Conservation (phyloP, 2,329 filamentous ascomycete genomes). For the Fragosphaeria purpurea region DNA sequence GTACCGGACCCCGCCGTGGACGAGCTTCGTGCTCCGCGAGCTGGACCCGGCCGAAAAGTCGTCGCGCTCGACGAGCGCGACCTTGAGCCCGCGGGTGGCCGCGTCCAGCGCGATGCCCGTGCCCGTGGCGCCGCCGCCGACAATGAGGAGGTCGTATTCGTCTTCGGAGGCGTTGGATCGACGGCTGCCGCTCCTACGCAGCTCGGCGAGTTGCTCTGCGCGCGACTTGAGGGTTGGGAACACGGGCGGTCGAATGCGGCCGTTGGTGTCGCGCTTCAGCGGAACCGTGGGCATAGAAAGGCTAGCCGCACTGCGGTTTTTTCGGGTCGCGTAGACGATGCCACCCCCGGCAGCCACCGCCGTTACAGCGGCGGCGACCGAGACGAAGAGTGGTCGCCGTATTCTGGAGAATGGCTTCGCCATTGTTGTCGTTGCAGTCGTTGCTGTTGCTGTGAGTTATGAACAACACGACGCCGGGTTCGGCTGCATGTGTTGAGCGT, state of each 20-base stretch:
- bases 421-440: neutral
- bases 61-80: slow-evolving; percentile 72
- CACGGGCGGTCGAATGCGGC: slow-evolving; percentile 5
- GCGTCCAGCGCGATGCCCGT: slow-evolving; percentile 74
- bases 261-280: slow-evolving; percentile 6
- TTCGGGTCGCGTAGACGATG: neutral
- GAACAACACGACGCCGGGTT: too few relatives aligned
- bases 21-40: slow-evolving; percentile 80
- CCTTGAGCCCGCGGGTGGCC: slow-evolving; percentile 66
- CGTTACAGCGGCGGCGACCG: slow-evolving; percentile 3
- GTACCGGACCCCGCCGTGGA: slow-evolving; percentile 76
- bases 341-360: slow-evolving; percentile 4
- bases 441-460: too few relatives aligned
- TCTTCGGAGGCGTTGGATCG: slow-evolving; percentile 43
- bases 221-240: slow-evolving; percentile 5
- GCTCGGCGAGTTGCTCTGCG: slow-evolving; percentile 7
- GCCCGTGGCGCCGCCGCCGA: slow-evolving; percentile 71
- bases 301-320: neutral
- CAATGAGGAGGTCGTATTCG: slow-evolving; percentile 69
- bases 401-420: slow-evolving; percentile 2
- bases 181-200: neutral
- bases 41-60: slow-evolving; percentile 76
- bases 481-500: too few relatives aligned
- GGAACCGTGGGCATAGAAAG: slow-evolving; percentile 4
- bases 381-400: slow-evolving; percentile 5